These are phyloP conservation scores for Didymosphaeria variabile DNA, from an alignment of 2,329 filamentous ascomycete genomes.

Conservation along the genomic window DNA sequence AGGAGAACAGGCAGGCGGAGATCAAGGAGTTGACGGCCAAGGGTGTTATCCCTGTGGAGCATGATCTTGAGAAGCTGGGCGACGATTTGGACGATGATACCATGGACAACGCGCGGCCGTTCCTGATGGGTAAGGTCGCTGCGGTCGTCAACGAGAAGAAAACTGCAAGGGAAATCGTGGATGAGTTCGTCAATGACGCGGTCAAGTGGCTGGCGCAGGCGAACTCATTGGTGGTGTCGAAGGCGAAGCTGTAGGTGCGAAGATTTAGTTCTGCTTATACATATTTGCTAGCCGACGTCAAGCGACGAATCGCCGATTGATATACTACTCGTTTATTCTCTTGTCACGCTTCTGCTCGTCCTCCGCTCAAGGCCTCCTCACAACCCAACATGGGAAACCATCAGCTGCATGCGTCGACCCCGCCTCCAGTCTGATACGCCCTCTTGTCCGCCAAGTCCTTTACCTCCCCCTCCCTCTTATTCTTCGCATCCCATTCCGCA, in stretches of 20 bases:
- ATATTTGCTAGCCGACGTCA: neutral
- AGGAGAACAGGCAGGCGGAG: constrained; percentile 86
- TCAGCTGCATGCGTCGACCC: constrained; percentile 8
- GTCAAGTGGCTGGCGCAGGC: constrained; percentile 74
- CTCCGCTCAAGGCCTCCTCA: neutral
- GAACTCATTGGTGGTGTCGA: constrained; percentile 65
- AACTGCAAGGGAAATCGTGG: constrained; percentile 88
- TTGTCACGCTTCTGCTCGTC: neutral
- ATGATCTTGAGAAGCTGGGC: constrained; percentile 86
- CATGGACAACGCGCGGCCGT: constrained; percentile 90
- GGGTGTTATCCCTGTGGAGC: constrained; percentile 92
- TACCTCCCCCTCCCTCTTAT: neutral
- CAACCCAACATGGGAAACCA: constrained; percentile 11
- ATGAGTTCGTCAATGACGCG: constrained; percentile 90
- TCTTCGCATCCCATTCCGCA: constrained; percentile 6
- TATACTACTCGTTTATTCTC: neutral
- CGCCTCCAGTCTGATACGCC: constrained; percentile 9
- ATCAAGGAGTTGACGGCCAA: constrained; percentile 91
- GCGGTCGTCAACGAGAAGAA: constrained; percentile 94
- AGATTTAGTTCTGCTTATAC: neutral
- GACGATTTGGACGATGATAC: constrained; percentile 76
- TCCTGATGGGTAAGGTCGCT: constrained; percentile 95
- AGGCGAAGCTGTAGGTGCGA: constrained; percentile 43
- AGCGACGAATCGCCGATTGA: neutral
- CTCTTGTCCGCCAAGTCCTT: constrained; percentile 1